Evolutionary conservation across 2,329 filamentous ascomycete genomes (phyloP).

Genomic region (Huntiella decipiens): DNA sequence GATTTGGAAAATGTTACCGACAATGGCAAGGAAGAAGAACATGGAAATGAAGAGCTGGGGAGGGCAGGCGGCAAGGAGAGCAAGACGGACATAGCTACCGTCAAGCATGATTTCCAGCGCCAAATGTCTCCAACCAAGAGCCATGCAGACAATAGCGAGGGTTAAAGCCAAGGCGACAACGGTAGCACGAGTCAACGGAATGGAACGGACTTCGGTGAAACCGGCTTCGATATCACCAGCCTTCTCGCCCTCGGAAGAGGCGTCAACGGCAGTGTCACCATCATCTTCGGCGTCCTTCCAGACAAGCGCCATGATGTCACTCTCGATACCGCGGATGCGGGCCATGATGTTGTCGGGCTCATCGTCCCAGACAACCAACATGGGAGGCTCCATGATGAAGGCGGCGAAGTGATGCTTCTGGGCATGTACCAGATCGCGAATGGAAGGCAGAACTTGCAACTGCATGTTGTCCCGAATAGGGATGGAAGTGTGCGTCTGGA

Average conservation of each 20-base stretch:
- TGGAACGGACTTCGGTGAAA: conserved; percentile 25
- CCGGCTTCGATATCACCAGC: conserved; percentile 28
- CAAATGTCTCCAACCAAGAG: conserved; percentile 34
- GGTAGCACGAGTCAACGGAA: conserved; percentile 34
- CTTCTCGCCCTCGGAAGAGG: conserved; percentile 15
- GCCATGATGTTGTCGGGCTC: conserved; percentile 35
- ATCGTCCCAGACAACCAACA: conserved; percentile 47
- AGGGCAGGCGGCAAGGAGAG: conserved; percentile 31
- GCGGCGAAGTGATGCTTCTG: conserved; percentile 49
- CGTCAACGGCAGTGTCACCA: conserved; percentile 15
- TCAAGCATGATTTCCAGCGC: conserved; percentile 36
- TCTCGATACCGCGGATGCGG: conserved; percentile 32
- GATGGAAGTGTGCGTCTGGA: conserved; percentile 27
- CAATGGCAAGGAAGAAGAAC: conserved; percentile 27
- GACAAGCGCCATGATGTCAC: conserved; percentile 36
- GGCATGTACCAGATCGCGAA: conserved; percentile 36
- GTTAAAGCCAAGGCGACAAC: conserved; percentile 33
- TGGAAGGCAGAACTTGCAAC: conserved; percentile 40
- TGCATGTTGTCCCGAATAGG: conserved; percentile 38
- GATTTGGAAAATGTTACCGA: conserved; percentile 24
- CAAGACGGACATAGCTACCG: conserved; percentile 31
- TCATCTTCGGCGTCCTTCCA: conserved; percentile 30
- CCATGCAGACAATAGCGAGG: conserved; percentile 33
- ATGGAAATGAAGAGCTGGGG: conserved; percentile 40
- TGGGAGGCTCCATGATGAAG: conserved; percentile 37